Conservation (phyloP, 2,329 filamentous ascomycete species). For the Mycosphaerella sp. region DNA sequence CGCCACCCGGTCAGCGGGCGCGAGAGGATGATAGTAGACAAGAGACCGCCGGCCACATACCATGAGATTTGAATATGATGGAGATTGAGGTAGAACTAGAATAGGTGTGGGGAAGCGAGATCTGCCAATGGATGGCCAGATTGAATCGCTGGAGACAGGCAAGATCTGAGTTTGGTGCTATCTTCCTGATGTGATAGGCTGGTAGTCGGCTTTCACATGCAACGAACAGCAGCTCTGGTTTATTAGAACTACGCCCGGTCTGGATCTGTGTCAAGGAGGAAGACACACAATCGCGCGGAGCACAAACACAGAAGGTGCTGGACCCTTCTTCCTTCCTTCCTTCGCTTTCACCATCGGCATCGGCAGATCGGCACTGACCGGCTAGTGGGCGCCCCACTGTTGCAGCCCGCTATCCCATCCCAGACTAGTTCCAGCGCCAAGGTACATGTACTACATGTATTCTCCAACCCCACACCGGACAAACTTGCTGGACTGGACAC, state of each 20-base stretch:
- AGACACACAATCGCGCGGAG: not conserved
- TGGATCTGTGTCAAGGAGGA: not conserved
- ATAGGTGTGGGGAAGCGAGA: conserved; percentile 11
- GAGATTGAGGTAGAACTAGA: not conserved
- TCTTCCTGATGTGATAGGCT: not conserved
- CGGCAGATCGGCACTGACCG: too few relatives aligned
- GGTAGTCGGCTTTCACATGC: conserved; percentile 2
- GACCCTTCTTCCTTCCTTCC: not conserved
- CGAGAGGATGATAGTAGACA: not conserved
- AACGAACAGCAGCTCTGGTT: not conserved
- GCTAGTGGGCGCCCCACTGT: too few relatives aligned
- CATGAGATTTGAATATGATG: too few relatives aligned
- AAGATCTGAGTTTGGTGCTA: conserved; percentile 5
- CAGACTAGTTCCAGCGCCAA: too few relatives aligned
- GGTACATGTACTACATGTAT: too few relatives aligned
- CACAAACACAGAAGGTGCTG: not conserved
- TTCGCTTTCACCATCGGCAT: not conserved
- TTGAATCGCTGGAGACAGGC: not conserved
- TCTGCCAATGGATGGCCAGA: conserved; percentile 5
- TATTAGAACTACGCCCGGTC: not conserved
- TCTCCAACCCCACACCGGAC: too few relatives aligned
- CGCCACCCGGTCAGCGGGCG: not conserved
- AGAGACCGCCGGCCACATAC: not conserved
- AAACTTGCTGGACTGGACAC: too few relatives aligned
- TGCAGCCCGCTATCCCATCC: too few relatives aligned